phyloP scores from a whole-genome alignment of 257 asterid species.

The Scutellaria baicalensis region DNA sequence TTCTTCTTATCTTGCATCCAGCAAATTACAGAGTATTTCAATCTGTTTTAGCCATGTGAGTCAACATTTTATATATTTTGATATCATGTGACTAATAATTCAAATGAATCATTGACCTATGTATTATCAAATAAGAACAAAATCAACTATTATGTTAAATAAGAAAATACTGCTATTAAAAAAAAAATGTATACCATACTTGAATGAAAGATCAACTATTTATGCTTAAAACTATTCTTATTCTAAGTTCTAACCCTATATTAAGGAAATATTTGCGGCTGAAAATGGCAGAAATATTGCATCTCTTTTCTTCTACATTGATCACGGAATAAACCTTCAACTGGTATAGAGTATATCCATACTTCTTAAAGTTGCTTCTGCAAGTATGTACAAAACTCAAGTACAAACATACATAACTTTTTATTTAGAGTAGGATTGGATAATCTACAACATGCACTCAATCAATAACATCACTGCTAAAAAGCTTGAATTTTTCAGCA shows the following conservation, averaged over 20 bases:
- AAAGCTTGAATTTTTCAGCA: conserved; percentile 67
- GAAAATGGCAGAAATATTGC: background rate
- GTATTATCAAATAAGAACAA: background rate
- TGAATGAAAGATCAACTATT: too few relatives aligned
- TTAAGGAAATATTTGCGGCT: background rate
- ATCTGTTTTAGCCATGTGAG: background rate
- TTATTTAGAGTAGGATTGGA: background rate
- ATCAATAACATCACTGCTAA: conserved; percentile 69
- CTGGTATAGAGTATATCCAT: background rate
- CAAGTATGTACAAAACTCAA: background rate
- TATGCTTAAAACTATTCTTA: background rate
- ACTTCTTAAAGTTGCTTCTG: too few relatives aligned
- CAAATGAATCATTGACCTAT: background rate
- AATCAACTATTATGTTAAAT: background rate
- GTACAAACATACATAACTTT: background rate
- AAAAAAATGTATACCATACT: too few relatives aligned
- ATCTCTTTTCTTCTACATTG: background rate
- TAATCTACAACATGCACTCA: conserved; percentile 13
- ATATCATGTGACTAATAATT: background rate
- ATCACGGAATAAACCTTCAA: background rate
- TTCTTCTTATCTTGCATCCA: background rate
- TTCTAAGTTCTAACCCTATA: background rate
- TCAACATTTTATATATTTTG: too few relatives aligned
- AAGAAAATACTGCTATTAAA: too few relatives aligned
- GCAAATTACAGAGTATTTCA: background rate